These are phyloP conservation scores for Cyclotella sp. DNA, from an alignment of 108 stramenopile genomes.

Conservation along the genomic window DNA sequence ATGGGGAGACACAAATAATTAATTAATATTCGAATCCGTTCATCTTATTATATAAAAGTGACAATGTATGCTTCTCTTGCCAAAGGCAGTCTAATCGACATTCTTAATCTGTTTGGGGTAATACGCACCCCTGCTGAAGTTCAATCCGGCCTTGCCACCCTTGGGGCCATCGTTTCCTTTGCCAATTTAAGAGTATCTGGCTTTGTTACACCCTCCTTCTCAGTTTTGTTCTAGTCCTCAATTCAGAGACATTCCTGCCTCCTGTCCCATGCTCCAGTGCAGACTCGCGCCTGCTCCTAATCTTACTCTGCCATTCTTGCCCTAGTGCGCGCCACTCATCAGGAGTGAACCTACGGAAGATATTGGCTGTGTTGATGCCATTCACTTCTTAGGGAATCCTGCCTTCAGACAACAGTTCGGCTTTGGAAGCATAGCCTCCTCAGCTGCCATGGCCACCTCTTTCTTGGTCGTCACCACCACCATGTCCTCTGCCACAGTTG, in stretches of 20 bases:
- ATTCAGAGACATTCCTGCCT: not conserved
- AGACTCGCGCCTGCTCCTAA: too few species aligned
- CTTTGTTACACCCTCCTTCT: too few species aligned
- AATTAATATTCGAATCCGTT: not conserved
- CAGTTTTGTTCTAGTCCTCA: not conserved
- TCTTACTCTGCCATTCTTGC: not conserved
- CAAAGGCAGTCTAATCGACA: too few species aligned
- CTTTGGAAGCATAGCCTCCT: not conserved
- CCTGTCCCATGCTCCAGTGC: too few species aligned
- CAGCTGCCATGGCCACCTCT: not conserved
- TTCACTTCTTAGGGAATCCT: too few species aligned
- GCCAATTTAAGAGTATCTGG: too few species aligned
- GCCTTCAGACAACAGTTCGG: too few species aligned
- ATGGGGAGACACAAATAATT: not conserved
- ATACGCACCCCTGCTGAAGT: not conserved
- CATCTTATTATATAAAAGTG: not conserved
- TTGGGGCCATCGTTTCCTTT: too few species aligned
- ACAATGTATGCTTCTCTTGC: not conserved
- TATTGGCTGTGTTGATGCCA: too few species aligned
- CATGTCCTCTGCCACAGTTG: not conserved
- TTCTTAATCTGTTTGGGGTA: not conserved
- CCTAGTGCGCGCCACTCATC: not conserved
- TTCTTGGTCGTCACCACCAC: not conserved
- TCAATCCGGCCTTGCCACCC: not conserved
- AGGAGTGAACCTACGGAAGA: not conserved